Base-by-base conservation (phyloP, 2,329 filamentous ascomycete species). In the Ascochyta viciae-villosae region DNA sequence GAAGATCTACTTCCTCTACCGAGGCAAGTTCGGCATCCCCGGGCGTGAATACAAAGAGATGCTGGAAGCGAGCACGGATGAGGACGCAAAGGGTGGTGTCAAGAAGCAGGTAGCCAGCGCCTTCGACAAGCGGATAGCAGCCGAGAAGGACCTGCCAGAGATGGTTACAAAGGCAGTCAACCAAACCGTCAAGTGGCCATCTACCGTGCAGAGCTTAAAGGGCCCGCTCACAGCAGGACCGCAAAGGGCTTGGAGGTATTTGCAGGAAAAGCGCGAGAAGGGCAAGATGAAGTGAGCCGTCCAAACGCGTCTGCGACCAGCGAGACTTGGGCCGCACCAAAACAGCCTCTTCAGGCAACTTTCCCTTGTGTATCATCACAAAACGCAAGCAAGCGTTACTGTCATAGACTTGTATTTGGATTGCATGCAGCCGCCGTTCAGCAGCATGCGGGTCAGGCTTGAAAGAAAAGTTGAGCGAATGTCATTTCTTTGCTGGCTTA, bases 1-100 rank as follows among this genome's bases (percentile, higher is more conserved):
- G 50, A 93, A 92, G 56, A 81, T 99, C 0, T 99, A 99, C 78
- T 96, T 96, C 76, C 88, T 93, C 68, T 99, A 97, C 75, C 93
- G 96, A 75, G 88, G 89, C 73, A 94, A 96, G 70, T 96, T 93
- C 69, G 84, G 85, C 52, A 95, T 99, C 39, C 92, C 94, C 0
- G 87, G 87, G 15, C 84, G 85, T 4, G 92, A 96, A 51, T 99
- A 96, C 74, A 82, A 90, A 68, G 84, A 86, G 68, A 93, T 98
- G 87, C 88, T 97, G 76, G 84, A 91, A 56, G 85, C 87, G n/a
- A 86, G 83, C 38, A 85, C 84, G 52, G 89, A 95, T 51, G 88
- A 91, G 68, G 84, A 87, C 39, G 80, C 80, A 1, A 81, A 82
- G 16, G 82, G 70, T 3, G 67, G 87, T 13, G 87, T 96, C 69